These are phyloP conservation scores for Geotrichum candidum DNA, from an alignment of 1,139 yeast species.

Conservation along the genomic window DNA sequence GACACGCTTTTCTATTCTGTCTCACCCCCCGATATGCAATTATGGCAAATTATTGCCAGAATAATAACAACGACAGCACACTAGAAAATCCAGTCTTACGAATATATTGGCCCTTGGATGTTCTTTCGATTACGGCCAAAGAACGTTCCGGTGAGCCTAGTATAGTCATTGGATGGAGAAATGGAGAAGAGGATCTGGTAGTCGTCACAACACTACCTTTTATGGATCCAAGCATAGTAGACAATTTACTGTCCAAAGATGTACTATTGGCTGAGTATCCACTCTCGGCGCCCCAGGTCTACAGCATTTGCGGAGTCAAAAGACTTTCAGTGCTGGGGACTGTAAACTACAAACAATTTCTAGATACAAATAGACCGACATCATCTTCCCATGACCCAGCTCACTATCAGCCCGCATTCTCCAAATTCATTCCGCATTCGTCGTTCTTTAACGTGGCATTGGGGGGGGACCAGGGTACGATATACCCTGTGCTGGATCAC, in stretches of 20 bases:
- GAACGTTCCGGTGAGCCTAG: slow-evolving; percentile 24
- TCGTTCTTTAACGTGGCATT: slow-evolving; percentile 14
- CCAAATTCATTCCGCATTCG: slow-evolving; percentile 9
- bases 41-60: not conserved
- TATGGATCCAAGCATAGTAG: slow-evolving; percentile 28
- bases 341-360: slow-evolving; percentile 19
- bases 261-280: slow-evolving; percentile 25
- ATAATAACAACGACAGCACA: not conserved
- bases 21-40: not conserved
- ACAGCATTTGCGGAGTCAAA: slow-evolving; percentile 28
- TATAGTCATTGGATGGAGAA: slow-evolving; percentile 35
- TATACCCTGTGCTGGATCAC: slow-evolving; percentile 10
- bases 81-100: slow-evolving; percentile 22
- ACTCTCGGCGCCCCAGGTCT: slow-evolving; percentile 27
- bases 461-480: not conserved
- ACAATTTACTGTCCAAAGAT: slow-evolving; percentile 27
- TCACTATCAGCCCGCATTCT: slow-evolving; percentile 1
- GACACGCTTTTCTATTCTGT: not conserved
- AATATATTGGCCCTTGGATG: slow-evolving; percentile 37
- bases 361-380: not conserved
- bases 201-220: slow-evolving; percentile 34
- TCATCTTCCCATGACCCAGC: not conserved
- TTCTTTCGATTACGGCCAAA: slow-evolving; percentile 22
- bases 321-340: slow-evolving; percentile 30
- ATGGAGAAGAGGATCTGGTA: slow-evolving; percentile 29